Base-by-base conservation (phyloP, 2,329 filamentous ascomycete species). In the Neospermospora avenae region DNA sequence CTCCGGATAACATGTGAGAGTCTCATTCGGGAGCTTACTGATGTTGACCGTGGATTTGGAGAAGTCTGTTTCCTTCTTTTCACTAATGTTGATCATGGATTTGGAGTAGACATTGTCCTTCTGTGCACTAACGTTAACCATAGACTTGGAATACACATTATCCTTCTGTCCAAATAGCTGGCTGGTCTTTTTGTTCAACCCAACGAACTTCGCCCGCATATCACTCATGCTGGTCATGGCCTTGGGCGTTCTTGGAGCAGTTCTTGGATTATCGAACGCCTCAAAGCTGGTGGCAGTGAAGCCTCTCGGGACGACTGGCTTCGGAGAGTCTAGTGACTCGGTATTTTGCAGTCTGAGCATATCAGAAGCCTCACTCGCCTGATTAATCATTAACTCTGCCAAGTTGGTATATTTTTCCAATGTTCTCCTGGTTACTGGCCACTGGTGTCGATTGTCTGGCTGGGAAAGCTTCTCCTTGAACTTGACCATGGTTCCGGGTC, bases 381-480 rank as follows among this genome's bases (percentile, higher is more conserved):
- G 60, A 14, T 64, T 60, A 8, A 69, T 69, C 67, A 71, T 71
- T 6, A 42, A 46, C n/a, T 61, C 57, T 8, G 67, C 64, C 13
- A 67, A 22, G 16, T 65, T 58, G 18, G 68, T 55, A 35, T 70
- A 71, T 22, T 58, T 45, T 42, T 60, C 59, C 3, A 71, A 34
- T 11, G 62, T 52, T 4, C 53, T 35, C 37, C 66, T 58, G 14
- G 62, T 60, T 39, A 55, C 53, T 7, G 53, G 3, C 66, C 67
- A 71, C 13, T 58, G 65, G 35, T 69, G 63, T 31, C 62, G 66
- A 6, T 57, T 63, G 4, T 53, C 53, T 8, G 22, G 31, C 8
- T 41, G 49, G 24, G 34, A 28, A 13, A 68, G 18, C 5, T 61
- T 58, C 16, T 57, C 25, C 24, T 68, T 58, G 28, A 69, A 68